Evolutionary conservation across 2,329 filamentous ascomycete species (phyloP).

Genomic region (Xylariaceae sp.): DNA sequence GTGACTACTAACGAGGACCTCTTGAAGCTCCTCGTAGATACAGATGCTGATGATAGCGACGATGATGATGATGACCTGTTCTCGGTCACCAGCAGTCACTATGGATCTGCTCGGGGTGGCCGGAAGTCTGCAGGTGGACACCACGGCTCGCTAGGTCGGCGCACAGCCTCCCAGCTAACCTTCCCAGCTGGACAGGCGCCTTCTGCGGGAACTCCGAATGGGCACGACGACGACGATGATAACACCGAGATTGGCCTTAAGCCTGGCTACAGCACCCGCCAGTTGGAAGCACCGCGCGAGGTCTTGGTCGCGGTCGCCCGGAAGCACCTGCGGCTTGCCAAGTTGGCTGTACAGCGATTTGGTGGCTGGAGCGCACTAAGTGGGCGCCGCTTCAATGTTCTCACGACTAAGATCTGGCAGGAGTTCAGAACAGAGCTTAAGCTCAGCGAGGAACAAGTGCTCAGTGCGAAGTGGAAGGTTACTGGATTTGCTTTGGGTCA

Average conservation of each 20-base stretch:
- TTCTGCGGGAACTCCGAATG: background rate
- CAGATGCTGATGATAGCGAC: constrained; percentile 14
- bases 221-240: background rate
- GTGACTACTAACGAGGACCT: constrained; percentile 15
- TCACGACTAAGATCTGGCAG: constrained; percentile 11
- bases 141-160: constrained; percentile 3
- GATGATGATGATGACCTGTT: constrained; percentile 17
- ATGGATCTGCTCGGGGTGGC: constrained; percentile 9
- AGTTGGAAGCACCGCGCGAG: constrained; percentile 8
- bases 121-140: constrained; percentile 2
- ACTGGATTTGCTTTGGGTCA: constrained; percentile 8
- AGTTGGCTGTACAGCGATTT: constrained; percentile 14
- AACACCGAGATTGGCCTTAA: too few relatives aligned
- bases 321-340: constrained; percentile 11
- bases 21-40: constrained; percentile 13
- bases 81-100: constrained; percentile 7
- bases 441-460: constrained; percentile 12
- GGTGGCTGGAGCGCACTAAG: constrained; percentile 9
- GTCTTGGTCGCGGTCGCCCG: constrained; percentile 12
- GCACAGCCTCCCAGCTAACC: constrained; percentile 4
- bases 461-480: constrained; percentile 14
- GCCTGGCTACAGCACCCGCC: constrained; percentile 1
- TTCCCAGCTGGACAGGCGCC: background rate
- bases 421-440: constrained; percentile 12
- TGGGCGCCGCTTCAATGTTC: constrained; percentile 7